Conservation (phyloP, 2,329 filamentous ascomycete species). For the Aspergillus japonicus region DNA sequence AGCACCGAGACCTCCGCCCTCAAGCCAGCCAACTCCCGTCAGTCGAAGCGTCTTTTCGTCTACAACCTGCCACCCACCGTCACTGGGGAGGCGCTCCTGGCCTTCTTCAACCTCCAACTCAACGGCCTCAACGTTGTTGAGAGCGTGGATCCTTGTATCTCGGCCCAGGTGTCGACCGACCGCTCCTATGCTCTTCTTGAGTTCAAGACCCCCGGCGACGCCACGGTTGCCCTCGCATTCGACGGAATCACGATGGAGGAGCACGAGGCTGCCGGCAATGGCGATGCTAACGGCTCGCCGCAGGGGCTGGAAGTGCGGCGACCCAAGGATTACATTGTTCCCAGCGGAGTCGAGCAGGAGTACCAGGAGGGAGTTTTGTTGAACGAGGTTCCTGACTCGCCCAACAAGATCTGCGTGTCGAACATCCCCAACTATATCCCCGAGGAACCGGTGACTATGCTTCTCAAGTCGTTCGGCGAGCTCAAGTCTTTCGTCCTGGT, state of each 20-base stretch:
- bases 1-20: constrained; percentile 71
- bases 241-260: constrained; percentile 88
- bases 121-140: constrained; percentile 94
- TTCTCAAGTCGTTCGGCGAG: constrained; percentile 86
- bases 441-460: constrained; percentile 87
- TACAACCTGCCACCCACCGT: constrained; percentile 73
- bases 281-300: constrained; percentile 53
- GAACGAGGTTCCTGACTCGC: constrained; percentile 80
- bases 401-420: constrained; percentile 90
- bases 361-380: constrained; percentile 76
- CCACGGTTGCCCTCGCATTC: constrained; percentile 85
- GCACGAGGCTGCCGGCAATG: constrained; percentile 50
- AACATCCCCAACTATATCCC: constrained; percentile 85
- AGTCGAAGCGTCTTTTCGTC: constrained; percentile 87
- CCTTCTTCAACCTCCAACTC: constrained; percentile 94
- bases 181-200: constrained; percentile 81
- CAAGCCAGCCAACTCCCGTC: constrained; percentile 88
- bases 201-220: constrained; percentile 82
- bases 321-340: constrained; percentile 96
- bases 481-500: constrained; percentile 89
- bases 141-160: constrained; percentile 77
- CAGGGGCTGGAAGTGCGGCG: constrained; percentile 70
- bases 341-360: constrained; percentile 69
- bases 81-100: constrained; percentile 72
- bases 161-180: constrained; percentile 78